Evolutionary conservation across 345 rosid species (phyloP), one percentile per base, ranked within the genome.

Genomic region (Rhodamnia argentea): DNA sequence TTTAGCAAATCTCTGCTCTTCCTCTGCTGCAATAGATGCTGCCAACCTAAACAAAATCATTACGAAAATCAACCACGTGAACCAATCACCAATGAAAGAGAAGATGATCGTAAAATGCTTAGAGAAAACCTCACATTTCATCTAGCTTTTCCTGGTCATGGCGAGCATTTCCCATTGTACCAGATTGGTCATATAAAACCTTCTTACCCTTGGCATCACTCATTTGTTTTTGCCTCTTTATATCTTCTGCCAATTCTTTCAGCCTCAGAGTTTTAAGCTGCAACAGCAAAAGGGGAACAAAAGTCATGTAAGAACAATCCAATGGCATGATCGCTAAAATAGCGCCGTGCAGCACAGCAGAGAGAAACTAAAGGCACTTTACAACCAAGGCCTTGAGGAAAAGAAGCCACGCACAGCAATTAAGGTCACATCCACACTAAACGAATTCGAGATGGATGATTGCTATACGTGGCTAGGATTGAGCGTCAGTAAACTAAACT

Each of bases 191-290:
- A 7, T 51, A 55, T 40, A 85, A 83, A 85, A 83, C 84, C 60
- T 83, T 90, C 90, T 91, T 92, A 37, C 93, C 95, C 90, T 91
- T 90, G 81, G 86, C 88, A 90, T 88, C 87, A 88, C 52, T 87
- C 83, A 83, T 88, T 84, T 88, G 60, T 85, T 93, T 93, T 87
- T 96, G 98, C 51, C 92, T 89, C 91, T 92, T 93, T 85, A 96
- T 91, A 90, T 93, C 95, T 56, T 93, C 89, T 18, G 95, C 95
- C 87, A 94, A 89, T 88, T 96, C 98, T 90, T 97, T 94, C 83
- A 96, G 90, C 90, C 93, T 94, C 94, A 91, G 89, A 51, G 93
- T 85, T 90, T 94, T 94, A 58, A 96, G 93, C 99, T 97, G 85
- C 37, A 55, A 81, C 42, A 86, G 83, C 50, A 85, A 70, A 85